Percentiles rank a stretch among this genome's conserved stretches.
Evolutionary conservation across 805 yeast genomes (phyloP).

Genomic region (Starmerella riodocensis): DNA sequence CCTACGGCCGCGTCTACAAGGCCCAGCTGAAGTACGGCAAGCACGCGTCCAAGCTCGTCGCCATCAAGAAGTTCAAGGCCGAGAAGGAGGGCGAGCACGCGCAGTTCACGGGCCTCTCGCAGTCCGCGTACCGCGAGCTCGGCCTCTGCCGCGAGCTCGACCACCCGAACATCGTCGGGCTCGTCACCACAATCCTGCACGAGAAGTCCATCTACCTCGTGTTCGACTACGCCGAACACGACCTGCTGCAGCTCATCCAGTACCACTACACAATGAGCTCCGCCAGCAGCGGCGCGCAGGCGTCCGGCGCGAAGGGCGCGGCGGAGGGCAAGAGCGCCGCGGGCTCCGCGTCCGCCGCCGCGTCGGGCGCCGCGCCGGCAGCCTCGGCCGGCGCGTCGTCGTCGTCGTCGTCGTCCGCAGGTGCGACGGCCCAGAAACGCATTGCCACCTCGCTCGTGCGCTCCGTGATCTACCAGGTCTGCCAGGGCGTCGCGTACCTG

Average conservation of each 20-base stretch:
- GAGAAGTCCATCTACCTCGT: constrained; percentile 87
- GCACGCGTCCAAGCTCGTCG: constrained; percentile 28
- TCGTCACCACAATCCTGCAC: constrained; percentile 75
- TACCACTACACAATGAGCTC: too few species aligned
- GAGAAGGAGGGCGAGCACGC: constrained; percentile 77
- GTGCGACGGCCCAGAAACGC: background rate
- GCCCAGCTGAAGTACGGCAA: constrained; percentile 33
- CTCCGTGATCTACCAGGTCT: constrained; percentile 80
- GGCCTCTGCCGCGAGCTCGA: constrained; percentile 77
- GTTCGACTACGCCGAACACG: constrained; percentile 94
- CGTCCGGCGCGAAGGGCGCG: too few species aligned
- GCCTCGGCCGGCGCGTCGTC: background rate
- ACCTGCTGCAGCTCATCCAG: constrained; percentile 83
- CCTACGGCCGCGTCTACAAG: constrained; percentile 90
- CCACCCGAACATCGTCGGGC: constrained; percentile 64
- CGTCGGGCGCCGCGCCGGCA: background rate
- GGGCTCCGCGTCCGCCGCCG: background rate
- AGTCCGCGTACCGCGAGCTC: constrained; percentile 93
- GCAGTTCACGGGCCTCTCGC: constrained; percentile 85
- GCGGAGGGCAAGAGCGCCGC: too few species aligned
- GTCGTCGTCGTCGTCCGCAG: background rate
- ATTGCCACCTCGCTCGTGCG: constrained; percentile 68
- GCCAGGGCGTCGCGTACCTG: constrained; percentile 78
- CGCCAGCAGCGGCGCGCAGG: constrained; percentile 32
- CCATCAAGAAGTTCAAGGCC: constrained; percentile 90